Conservation (phyloP, 23 red algal genomes). For the Gracilaria caudata region DNA sequence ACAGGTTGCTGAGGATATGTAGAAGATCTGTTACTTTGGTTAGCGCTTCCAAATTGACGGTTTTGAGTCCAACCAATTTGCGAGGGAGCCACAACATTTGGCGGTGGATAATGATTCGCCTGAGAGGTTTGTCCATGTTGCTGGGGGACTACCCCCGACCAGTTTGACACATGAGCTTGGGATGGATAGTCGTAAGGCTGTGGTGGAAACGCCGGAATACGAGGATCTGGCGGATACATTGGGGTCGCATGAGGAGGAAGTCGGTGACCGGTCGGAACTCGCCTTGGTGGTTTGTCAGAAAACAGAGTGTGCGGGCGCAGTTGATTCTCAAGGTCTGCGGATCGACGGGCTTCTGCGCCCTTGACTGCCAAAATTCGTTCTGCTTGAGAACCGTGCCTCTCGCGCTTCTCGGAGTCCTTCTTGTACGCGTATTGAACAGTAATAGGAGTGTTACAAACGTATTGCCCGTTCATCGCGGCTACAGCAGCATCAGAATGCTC, state of each 20-base stretch:
- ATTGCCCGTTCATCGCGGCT: conserved; percentile 80
- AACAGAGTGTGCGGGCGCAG: conserved; percentile 46
- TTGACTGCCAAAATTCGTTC: conserved; percentile 77
- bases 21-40: not conserved
- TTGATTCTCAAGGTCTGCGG: not conserved
- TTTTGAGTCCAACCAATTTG: conserved; percentile 28
- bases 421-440: conserved; percentile 92
- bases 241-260: not conserved
- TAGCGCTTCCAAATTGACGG: not conserved
- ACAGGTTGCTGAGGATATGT: not conserved
- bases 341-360: conserved; percentile 38
- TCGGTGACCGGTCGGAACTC: not conserved
- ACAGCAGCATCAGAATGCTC: conserved; percentile 81
- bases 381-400: conserved; percentile 84
- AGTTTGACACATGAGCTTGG: not conserved
- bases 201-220: not conserved
- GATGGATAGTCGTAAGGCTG: not conserved
- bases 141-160: not conserved
- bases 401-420: conserved; percentile 69
- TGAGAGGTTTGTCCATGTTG: not conserved
- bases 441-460: conserved; percentile 72
- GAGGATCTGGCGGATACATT: conserved; percentile 1
- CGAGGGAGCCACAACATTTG: not conserved
- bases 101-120: not conserved
- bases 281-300: conserved; percentile 42